These are phyloP conservation scores for Fusarium marasasianum DNA, from an alignment of 2,329 filamentous ascomycete species.

Conservation along the genomic window DNA sequence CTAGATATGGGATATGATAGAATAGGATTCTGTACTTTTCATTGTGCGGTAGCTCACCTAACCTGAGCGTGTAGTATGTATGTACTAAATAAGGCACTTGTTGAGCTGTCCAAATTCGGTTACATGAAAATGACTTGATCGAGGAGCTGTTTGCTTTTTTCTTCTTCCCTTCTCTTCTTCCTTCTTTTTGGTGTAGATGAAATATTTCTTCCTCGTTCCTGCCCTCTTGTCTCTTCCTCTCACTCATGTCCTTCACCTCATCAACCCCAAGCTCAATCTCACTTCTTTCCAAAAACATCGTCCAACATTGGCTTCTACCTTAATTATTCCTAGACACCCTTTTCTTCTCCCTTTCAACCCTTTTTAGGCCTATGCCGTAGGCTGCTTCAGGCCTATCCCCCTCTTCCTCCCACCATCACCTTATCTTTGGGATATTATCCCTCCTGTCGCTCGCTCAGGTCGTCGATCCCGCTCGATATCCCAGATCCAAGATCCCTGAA, in stretches of 20 bases:
- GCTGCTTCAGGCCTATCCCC: constrained; percentile 12
- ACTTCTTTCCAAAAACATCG: constrained; percentile 15
- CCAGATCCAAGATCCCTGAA: constrained; percentile 39
- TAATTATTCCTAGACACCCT: constrained; percentile 8
- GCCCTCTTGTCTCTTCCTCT: constrained; percentile 3
- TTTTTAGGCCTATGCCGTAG: background rate
- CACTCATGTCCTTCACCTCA: constrained; percentile 20
- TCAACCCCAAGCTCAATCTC: constrained; percentile 19
- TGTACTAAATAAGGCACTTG: constrained; percentile 21
- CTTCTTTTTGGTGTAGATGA: background rate
- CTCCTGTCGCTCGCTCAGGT: constrained; percentile 22
- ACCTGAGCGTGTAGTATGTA: background rate
- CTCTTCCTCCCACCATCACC: constrained; percentile 19
- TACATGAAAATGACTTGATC: constrained; percentile 31
- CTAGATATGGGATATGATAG: background rate
- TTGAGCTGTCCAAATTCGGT: constrained; percentile 35
- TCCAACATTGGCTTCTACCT: constrained; percentile 2
- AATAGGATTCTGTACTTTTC: background rate
- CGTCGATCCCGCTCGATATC: constrained; percentile 35
- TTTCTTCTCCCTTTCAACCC: background rate
- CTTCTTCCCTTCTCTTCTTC: background rate
- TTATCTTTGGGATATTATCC: constrained; percentile 27
- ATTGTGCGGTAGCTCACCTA: constrained; percentile 1
- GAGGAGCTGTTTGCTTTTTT: constrained; percentile 18
- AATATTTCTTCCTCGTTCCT: constrained; percentile 7